Conservation (phyloP, 208 protist species). For the Trypanosoma scelopori region DNA sequence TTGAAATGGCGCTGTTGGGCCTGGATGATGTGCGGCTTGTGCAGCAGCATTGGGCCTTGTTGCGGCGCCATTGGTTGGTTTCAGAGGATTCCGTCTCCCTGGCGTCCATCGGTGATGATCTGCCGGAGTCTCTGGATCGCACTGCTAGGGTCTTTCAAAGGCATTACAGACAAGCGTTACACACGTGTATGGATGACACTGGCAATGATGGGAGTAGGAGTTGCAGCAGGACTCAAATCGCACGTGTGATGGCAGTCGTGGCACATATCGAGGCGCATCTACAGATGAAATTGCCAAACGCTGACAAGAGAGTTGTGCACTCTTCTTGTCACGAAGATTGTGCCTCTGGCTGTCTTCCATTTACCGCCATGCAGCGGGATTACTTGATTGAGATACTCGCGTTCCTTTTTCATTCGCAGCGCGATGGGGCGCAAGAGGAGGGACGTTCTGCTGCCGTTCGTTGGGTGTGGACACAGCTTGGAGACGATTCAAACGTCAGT, state of each 20-base stretch:
- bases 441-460: not conserved
- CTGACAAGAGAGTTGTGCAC: not conserved
- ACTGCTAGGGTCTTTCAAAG: conserved; percentile 13
- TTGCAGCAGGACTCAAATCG: not conserved
- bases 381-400: conserved; percentile 13
- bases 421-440: not conserved
- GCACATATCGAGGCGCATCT: conserved; percentile 14
- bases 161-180: not conserved
- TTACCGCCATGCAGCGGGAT: conserved; percentile 1
- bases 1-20: conserved; percentile 6
- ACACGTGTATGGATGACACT: not conserved
- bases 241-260: conserved; percentile 17
- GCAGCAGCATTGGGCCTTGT: conserved; percentile 1
- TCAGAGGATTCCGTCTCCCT: not conserved
- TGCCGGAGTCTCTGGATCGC: not conserved
- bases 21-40: conserved; percentile 8
- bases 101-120: not conserved
- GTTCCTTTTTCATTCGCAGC: not conserved
- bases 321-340: not conserved
- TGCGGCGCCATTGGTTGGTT: conserved; percentile 4
- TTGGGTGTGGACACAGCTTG: conserved; percentile 7
- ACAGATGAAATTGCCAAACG: not conserved
- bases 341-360: not conserved
- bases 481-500: not conserved
- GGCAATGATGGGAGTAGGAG: not conserved